Evolutionary conservation across 768 basidiomycete genomes (phyloP).

Genomic region (Clavulina sp.): DNA sequence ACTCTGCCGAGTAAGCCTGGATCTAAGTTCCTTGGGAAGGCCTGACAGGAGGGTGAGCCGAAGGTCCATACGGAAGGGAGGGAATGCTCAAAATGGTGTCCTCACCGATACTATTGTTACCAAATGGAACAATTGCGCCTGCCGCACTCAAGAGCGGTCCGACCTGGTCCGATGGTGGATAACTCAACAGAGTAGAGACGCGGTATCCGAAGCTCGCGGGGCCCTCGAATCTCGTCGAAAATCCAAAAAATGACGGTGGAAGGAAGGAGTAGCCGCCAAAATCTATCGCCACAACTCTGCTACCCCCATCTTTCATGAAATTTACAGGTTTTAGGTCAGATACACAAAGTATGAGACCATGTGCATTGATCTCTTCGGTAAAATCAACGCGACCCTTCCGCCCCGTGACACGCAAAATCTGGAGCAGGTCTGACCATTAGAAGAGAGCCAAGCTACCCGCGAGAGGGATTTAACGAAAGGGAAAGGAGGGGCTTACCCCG

Average conservation of each 20-base stretch:
- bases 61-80: too few species aligned
- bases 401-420: not conserved
- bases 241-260: slow-evolving; percentile 1
- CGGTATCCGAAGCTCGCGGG: not conserved
- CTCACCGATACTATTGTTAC: too few species aligned
- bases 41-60: too few species aligned
- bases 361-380: not conserved
- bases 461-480: too few species aligned
- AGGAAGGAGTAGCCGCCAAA: slow-evolving; percentile 1
- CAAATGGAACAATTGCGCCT: too few species aligned
- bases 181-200: not conserved
- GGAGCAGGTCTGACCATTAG: too few species aligned
- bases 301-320: slow-evolving; percentile 2
- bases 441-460: too few species aligned
- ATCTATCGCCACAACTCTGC: slow-evolving; percentile 1
- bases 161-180: slow-evolving; percentile 3
- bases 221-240: not conserved
- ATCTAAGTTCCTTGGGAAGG: too few species aligned
- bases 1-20: too few species aligned
- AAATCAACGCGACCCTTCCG: not conserved
- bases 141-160: too few species aligned
- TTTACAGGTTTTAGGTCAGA: not conserved
- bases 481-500: slow-evolving; percentile 1
- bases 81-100: too few species aligned
- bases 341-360: slow-evolving; percentile 4